Conservation (phyloP, 371 early-diverging fungal genomes). For the Lichtheimia hyalospora region DNA sequence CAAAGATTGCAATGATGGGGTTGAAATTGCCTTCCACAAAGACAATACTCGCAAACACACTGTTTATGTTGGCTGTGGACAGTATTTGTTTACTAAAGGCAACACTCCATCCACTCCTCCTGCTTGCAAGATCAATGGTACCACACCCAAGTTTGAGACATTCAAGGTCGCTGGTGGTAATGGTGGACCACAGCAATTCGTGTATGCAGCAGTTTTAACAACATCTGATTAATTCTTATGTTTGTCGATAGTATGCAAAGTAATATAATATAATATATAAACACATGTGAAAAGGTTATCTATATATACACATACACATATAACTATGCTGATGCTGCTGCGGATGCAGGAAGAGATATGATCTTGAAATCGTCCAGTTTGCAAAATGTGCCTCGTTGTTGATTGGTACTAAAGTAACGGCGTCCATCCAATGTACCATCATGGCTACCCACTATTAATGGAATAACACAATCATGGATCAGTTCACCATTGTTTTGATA, state of each 20-base stretch:
- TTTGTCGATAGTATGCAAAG: too few species aligned
- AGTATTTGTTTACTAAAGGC: conserved; percentile 11
- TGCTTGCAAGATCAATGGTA: conserved; percentile 24
- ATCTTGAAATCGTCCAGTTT: conserved; percentile 31
- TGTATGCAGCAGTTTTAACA: not conserved
- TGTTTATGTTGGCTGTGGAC: conserved; percentile 25
- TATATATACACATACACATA: too few species aligned
- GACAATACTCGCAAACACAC: conserved; percentile 29
- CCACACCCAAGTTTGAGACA: conserved; percentile 13
- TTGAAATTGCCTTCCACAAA: conserved; percentile 17
- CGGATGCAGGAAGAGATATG: conserved; percentile 6
- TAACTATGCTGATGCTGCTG: too few species aligned
- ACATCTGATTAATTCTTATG: too few species aligned
- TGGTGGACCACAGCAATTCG: not conserved
- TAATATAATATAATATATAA: too few species aligned
- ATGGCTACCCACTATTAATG: conserved; percentile 33
- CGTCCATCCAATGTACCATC: conserved; percentile 32
- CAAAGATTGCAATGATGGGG: conserved; percentile 5
- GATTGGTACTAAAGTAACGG: conserved; percentile 41
- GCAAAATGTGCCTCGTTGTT: conserved; percentile 39
- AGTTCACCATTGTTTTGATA: too few species aligned
- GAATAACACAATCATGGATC: too few species aligned
- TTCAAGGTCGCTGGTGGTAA: not conserved
- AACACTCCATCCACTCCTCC: conserved; percentile 9
- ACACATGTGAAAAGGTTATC: too few species aligned